These are phyloP conservation scores for Oidium heveae DNA, from an alignment of 2,329 filamentous ascomycete genomes.

Conservation along the genomic window DNA sequence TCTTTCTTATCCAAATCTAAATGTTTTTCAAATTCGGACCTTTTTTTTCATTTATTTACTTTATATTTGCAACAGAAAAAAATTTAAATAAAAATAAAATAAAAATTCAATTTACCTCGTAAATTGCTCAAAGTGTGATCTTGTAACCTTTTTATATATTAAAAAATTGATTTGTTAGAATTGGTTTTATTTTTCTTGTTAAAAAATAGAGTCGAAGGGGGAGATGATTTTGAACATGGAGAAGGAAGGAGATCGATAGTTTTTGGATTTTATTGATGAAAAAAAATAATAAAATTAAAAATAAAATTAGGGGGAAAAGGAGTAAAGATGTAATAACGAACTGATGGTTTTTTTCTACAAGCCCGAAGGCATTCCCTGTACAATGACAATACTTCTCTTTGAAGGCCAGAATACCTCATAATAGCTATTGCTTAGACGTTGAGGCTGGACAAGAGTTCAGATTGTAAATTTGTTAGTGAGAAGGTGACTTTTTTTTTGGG, in stretches of 20 bases:
- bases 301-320: not conserved
- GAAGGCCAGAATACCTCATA: conserved; percentile 56
- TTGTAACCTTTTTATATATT: conserved; percentile 21
- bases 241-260: no score
- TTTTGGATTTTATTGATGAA: no score
- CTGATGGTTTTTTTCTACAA: conserved; percentile 53
- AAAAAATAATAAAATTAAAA: no score
- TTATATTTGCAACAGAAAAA: not conserved
- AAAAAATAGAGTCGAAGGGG: no score
- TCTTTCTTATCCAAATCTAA: conserved; percentile 37
- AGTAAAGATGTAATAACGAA: conserved; percentile 16
- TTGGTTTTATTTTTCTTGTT: no score
- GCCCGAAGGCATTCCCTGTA: conserved; percentile 72
- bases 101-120: conserved; percentile 29
- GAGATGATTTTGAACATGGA: no score
- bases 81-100: no score
- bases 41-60: conserved; percentile 1
- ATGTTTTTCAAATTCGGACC: conserved; percentile 50
- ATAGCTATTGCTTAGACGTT: not conserved
- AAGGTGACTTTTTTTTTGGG: no score
- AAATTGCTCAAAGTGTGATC: conserved; percentile 36
- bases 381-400: conserved; percentile 63
- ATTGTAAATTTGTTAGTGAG: no score
- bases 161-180: not conserved
- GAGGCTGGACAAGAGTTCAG: no score